Percentiles rank a stretch among this genome's conserved stretches.
These are phyloP conservation scores for Coriolopsis trogii DNA, from an alignment of 1,284 basidiomycete genomes.

Conservation along the genomic window DNA sequence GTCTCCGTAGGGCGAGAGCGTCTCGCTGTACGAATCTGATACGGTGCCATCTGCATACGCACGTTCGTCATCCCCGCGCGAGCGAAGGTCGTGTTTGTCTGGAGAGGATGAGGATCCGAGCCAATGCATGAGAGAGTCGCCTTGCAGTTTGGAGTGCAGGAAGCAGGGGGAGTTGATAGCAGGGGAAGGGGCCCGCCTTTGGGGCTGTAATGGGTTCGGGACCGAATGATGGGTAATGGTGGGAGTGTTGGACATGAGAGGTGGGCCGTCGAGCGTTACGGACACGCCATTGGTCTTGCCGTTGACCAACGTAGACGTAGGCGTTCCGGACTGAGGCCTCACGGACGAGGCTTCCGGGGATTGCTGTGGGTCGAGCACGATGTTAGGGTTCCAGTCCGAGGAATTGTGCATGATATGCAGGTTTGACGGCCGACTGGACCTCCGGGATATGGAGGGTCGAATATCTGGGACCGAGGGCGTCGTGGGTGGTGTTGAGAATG, in stretches of 20 bases:
- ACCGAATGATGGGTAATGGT: slow-evolving; percentile 26
- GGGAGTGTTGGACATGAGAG: slow-evolving; percentile 22
- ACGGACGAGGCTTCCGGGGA: slow-evolving; percentile 27
- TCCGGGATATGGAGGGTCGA: slow-evolving; percentile 36
- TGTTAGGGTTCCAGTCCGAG: slow-evolving; percentile 31
- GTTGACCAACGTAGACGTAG: slow-evolving; percentile 25
- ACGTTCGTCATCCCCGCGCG: slow-evolving; percentile 32
- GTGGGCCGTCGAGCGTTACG: slow-evolving; percentile 20
- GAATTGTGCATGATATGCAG: slow-evolving; percentile 31
- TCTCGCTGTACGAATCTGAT: slow-evolving; percentile 25
- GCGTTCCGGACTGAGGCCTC: slow-evolving; percentile 18
- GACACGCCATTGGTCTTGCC: slow-evolving; percentile 30
- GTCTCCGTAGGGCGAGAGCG: slow-evolving; percentile 31
- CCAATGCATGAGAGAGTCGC: slow-evolving; percentile 73
- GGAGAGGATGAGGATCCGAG: slow-evolving; percentile 44
- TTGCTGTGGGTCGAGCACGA: slow-evolving; percentile 36
- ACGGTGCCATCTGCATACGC: slow-evolving; percentile 27
- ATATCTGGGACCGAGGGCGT: slow-evolving; percentile 45
- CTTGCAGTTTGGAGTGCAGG: slow-evolving; percentile 83
- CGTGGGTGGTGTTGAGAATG: slow-evolving; percentile 65
- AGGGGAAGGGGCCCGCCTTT: slow-evolving; percentile 31
- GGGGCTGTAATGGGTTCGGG: slow-evolving; percentile 25
- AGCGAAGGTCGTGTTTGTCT: slow-evolving; percentile 49
- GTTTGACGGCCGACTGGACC: slow-evolving; percentile 33
- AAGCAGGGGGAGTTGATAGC: slow-evolving; percentile 75